A percentile compares a stretch with the other conserved stretches of the same genome.
Conservation (phyloP, 1,139 yeast genomes). For the Zygosaccharomyces pseudobailii region DNA sequence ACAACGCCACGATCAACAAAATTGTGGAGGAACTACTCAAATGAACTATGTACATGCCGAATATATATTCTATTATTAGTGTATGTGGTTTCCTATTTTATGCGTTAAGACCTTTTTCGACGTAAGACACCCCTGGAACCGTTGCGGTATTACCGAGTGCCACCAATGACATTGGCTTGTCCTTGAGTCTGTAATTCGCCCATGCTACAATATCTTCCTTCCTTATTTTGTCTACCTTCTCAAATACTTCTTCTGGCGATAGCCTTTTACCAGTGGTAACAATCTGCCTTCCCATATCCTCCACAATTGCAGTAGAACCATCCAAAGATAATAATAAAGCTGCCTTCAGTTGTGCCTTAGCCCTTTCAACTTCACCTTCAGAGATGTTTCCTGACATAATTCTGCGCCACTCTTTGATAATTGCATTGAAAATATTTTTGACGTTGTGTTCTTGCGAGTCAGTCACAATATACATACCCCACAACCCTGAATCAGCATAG, state of each 20-base stretch:
- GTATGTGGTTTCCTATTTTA: conserved; percentile 1
- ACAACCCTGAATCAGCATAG: conserved; percentile 93
- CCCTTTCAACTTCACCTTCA: conserved; percentile 85
- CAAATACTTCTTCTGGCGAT: conserved; percentile 91
- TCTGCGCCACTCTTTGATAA: conserved; percentile 84
- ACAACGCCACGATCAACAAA: conserved; percentile 64
- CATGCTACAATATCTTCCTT: conserved; percentile 77
- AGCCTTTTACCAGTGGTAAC: conserved; percentile 90
- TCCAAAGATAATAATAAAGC: conserved; percentile 83
- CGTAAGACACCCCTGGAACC: conserved; percentile 33
- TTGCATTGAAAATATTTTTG: conserved; percentile 63
- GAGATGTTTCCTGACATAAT: conserved; percentile 70
- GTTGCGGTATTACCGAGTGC: conserved; percentile 75
- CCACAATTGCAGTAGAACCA: conserved; percentile 94
- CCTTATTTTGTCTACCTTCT: conserved; percentile 72
- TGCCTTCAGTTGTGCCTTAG: conserved; percentile 92
- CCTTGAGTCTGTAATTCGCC: conserved; percentile 79
- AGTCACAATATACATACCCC: conserved; percentile 93
- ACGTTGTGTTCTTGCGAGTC: conserved; percentile 67
- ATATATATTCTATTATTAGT: background rate
- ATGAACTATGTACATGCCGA: conserved; percentile 22
- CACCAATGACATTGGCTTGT: conserved; percentile 81
- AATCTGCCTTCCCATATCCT: conserved; percentile 94
- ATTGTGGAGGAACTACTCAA: conserved; percentile 72
- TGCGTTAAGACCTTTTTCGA: conserved; percentile 22